These are phyloP conservation scores for Singerocomus inundabilis DNA, from an alignment of 1,284 basidiomycete species.

Conservation along the genomic window DNA sequence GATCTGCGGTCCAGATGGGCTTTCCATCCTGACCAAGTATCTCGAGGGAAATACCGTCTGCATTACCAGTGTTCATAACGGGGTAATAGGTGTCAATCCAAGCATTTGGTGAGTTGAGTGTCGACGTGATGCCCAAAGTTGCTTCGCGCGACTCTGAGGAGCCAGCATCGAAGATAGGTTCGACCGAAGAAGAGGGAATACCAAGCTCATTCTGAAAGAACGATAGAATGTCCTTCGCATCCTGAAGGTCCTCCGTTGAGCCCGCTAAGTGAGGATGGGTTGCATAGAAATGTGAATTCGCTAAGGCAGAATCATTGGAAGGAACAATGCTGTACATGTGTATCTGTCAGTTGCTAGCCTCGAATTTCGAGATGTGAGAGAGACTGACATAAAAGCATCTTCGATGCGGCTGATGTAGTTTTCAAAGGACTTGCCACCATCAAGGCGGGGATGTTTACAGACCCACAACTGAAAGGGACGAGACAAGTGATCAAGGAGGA, in stretches of 20 bases:
- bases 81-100: constrained; percentile 87
- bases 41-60: constrained; percentile 60
- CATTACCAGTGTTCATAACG: constrained; percentile 65
- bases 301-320: constrained; percentile 26
- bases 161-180: constrained; percentile 66
- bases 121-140: constrained; percentile 52
- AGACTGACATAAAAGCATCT: constrained; percentile 27
- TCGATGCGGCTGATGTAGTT: constrained; percentile 22
- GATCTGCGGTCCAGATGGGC: constrained; percentile 67
- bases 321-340: constrained; percentile 20
- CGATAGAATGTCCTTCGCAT: constrained; percentile 61
- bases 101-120: constrained; percentile 50
- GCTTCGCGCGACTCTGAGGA: constrained; percentile 60
- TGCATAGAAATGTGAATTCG: constrained; percentile 55
- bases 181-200: constrained; percentile 42
- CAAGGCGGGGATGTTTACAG: constrained; percentile 8
- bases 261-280: constrained; percentile 75
- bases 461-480: not conserved
- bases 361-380: not conserved
- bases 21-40: constrained; percentile 56
- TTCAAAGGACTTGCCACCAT: constrained; percentile 8
- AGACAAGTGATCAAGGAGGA: constrained; percentile 14
- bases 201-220: constrained; percentile 63
- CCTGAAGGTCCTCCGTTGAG: constrained; percentile 59
- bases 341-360: constrained; percentile 3